phyloP scores from a whole-genome alignment of 495 filamentous ascomycete species.

The Diplogelasinospora grovesii region DNA sequence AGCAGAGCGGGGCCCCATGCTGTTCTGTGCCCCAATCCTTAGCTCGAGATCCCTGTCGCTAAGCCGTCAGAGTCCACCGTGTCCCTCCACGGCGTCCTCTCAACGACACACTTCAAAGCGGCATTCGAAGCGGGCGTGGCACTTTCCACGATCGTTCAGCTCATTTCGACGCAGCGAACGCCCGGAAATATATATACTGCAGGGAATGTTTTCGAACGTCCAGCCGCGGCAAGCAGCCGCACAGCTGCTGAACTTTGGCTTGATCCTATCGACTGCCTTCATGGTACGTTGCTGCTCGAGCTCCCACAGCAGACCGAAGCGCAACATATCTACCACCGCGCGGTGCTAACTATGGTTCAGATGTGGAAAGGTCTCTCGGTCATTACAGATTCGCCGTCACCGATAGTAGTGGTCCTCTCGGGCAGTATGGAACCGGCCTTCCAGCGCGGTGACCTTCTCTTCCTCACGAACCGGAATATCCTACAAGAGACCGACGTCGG shows the following conservation, averaged over 20 bases:
- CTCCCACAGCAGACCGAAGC: too few species aligned
- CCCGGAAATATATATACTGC: too few species aligned
- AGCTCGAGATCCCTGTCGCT: constrained; percentile 15
- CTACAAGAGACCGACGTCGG: constrained; percentile 63
- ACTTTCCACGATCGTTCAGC: constrained; percentile 3
- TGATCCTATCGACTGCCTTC: constrained; percentile 91
- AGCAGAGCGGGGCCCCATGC: too few species aligned
- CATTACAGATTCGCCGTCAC: constrained; percentile 75
- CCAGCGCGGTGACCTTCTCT: constrained; percentile 86
- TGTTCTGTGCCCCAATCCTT: constrained; percentile 18
- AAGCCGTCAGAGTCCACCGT: too few species aligned
- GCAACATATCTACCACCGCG: too few species aligned
- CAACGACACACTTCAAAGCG: background rate
- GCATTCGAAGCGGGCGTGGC: background rate
- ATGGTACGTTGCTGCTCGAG: constrained; percentile 48
- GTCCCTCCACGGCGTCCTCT: constrained; percentile 8
- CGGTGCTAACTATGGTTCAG: constrained; percentile 16
- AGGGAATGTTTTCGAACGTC: constrained; percentile 72
- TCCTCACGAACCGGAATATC: constrained; percentile 86
- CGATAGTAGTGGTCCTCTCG: constrained; percentile 92
- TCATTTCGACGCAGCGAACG: background rate
- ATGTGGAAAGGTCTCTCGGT: constrained; percentile 95
- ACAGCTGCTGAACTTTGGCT: constrained; percentile 92
- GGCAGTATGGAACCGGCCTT: constrained; percentile 98
- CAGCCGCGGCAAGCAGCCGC: constrained; percentile 75